phyloP scores from a whole-genome alignment of 2,329 filamentous ascomycete species.

The Verticillium tricorpus region DNA sequence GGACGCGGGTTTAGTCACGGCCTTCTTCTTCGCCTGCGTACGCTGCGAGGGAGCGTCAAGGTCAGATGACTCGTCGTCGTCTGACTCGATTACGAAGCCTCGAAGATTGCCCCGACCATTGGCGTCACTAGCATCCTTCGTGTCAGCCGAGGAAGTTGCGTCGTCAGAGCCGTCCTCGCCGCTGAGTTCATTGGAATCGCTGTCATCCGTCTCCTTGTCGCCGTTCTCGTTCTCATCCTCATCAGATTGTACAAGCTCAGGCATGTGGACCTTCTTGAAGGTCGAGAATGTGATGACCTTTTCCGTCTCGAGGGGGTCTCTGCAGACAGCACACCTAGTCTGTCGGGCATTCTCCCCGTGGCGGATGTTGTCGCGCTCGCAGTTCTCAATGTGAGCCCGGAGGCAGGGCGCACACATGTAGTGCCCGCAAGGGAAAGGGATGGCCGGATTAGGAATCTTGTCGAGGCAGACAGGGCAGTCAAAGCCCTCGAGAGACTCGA shows the following conservation, averaged over 20 bases:
- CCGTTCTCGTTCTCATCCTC: constrained; percentile 27
- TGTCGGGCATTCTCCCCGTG: constrained; percentile 54
- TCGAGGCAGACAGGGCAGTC: constrained; percentile 85
- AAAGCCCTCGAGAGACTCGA: constrained; percentile 47
- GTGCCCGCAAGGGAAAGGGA: constrained; percentile 85
- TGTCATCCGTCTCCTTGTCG: constrained; percentile 27
- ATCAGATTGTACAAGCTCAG: constrained; percentile 27
- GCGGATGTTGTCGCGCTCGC: constrained; percentile 47
- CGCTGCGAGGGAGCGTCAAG: constrained; percentile 28
- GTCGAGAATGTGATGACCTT: constrained; percentile 69
- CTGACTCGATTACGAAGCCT: constrained; percentile 13
- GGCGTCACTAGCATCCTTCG: constrained; percentile 25
- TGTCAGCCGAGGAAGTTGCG: constrained; percentile 21
- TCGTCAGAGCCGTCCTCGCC: constrained; percentile 41
- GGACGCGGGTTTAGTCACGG: constrained; percentile 13
- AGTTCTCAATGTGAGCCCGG: constrained; percentile 59
- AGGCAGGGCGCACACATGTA: constrained; percentile 75
- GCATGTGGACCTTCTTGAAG: constrained; percentile 70
- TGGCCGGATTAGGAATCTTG: constrained; percentile 62
- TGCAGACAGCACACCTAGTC: constrained; percentile 72
- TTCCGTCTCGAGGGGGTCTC: constrained; percentile 59
- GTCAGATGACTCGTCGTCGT: constrained; percentile 24
- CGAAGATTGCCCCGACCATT: constrained; percentile 8
- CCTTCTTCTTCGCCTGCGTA: neutral
- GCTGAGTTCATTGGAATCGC: constrained; percentile 48